Conservation (phyloP, 192 early-diverging fungal genomes). For the Coemansia sp. region DNA sequence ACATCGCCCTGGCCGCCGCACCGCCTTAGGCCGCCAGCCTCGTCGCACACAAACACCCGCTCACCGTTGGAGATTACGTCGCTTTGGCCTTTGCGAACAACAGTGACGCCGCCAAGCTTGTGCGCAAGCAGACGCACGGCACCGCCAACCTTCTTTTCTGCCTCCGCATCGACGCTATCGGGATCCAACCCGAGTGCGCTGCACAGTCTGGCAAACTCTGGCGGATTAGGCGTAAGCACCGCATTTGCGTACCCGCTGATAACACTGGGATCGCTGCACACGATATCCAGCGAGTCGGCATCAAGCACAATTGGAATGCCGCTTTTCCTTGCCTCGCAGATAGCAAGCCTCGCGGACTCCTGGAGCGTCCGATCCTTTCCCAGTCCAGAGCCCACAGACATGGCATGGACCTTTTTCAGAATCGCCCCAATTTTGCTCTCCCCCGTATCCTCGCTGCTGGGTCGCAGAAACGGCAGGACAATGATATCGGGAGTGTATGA, state of each 20-base stretch:
- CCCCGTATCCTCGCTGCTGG: slow-evolving; percentile 29
- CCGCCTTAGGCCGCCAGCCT: slow-evolving; percentile 73
- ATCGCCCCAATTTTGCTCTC: slow-evolving; percentile 54
- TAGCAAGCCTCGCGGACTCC: slow-evolving; percentile 63
- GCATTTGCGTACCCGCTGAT: slow-evolving; percentile 71
- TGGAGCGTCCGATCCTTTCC: slow-evolving; percentile 74
- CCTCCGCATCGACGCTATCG: slow-evolving; percentile 7
- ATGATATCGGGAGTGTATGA: slow-evolving; percentile 86
- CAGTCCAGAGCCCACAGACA: slow-evolving; percentile 91
- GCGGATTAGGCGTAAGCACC: slow-evolving; percentile 86
- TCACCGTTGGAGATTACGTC: slow-evolving; percentile 81
- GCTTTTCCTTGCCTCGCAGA: slow-evolving; percentile 64
- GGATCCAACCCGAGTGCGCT: slow-evolving; percentile 54
- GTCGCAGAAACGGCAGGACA: slow-evolving; percentile 82
- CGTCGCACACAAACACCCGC: slow-evolving; percentile 62
- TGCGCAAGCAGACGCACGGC: slow-evolving; percentile 58
- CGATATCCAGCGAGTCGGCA: slow-evolving; percentile 86
- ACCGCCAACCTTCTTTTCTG: slow-evolving; percentile 32
- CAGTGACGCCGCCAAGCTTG: slow-evolving; percentile 74
- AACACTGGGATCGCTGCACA: slow-evolving; percentile 70
- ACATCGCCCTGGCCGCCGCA: slow-evolving; percentile 98
- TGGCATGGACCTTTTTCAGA: slow-evolving; percentile 74
- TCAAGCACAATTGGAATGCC: slow-evolving; percentile 83
- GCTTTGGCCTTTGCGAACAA: slow-evolving; percentile 75
- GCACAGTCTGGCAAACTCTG: slow-evolving; percentile 82